phyloP scores from a whole-genome alignment of 805 yeast genomes.

The Saccharomycopsis sp. region DNA sequence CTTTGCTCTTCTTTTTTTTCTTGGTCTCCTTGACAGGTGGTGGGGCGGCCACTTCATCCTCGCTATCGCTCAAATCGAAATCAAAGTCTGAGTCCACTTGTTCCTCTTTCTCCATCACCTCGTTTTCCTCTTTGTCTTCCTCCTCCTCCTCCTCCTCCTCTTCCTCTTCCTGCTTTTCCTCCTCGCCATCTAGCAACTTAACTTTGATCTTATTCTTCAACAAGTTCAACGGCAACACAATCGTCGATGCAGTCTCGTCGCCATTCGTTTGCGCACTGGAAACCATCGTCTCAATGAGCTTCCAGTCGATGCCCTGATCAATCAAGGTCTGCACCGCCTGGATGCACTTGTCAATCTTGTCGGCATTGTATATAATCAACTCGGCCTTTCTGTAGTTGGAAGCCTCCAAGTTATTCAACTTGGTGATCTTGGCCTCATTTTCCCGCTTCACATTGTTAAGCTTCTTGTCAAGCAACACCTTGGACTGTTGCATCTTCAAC shows the following conservation, averaged over 20 bases:
- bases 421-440: slow-evolving; percentile 58
- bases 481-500: slow-evolving; percentile 64
- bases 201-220: slow-evolving; percentile 58
- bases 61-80: slow-evolving; percentile 14
- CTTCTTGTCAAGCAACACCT: slow-evolving; percentile 64
- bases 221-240: slow-evolving; percentile 62
- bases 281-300: slow-evolving; percentile 69
- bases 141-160: slow-evolving; percentile 23
- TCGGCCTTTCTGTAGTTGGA: slow-evolving; percentile 62
- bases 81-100: slow-evolving; percentile 24
- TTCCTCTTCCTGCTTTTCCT: slow-evolving; percentile 28
- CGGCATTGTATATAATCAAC: slow-evolving; percentile 59
- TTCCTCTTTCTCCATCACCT: slow-evolving; percentile 26
- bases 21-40: too few relatives aligned
- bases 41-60: slow-evolving; percentile 23
- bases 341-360: slow-evolving; percentile 63
- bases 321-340: slow-evolving; percentile 55
- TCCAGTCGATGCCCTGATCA: slow-evolving; percentile 91
- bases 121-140: too few relatives aligned
- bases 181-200: slow-evolving; percentile 41
- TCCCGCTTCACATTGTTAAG: slow-evolving; percentile 68
- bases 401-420: slow-evolving; percentile 53
- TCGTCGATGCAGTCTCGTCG: slow-evolving; percentile 47
- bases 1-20: slow-evolving; percentile 12
- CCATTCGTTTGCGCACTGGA: slow-evolving; percentile 59